Evolutionary conservation across 2,329 filamentous ascomycete species (phyloP).

Genomic region (Sporothrix variecibatus): DNA sequence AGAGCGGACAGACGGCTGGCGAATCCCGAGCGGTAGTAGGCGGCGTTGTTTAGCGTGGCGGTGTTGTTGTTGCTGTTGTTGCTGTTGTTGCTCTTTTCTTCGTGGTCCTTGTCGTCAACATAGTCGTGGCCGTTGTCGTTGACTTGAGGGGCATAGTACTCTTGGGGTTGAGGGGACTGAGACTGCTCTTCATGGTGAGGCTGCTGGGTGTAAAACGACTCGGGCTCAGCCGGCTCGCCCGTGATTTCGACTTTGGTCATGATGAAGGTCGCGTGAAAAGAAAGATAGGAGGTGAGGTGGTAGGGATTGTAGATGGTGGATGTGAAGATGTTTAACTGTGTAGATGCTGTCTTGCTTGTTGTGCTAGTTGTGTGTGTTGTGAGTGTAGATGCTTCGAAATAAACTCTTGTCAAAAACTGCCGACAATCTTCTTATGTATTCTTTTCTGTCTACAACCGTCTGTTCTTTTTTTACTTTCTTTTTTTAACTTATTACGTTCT

Average conservation of each 20-base stretch:
- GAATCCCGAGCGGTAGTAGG: constrained; percentile 28
- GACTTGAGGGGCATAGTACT: background rate
- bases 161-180: background rate
- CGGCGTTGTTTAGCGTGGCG: background rate
- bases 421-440: background rate
- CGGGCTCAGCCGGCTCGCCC: constrained; percentile 8
- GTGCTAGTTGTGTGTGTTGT: background rate
- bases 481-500: background rate
- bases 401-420: background rate
- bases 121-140: background rate
- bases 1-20: constrained; percentile 38
- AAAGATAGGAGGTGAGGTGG: too few species aligned
- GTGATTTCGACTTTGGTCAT: constrained; percentile 10
- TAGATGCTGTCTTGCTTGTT: background rate
- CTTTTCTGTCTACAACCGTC: background rate
- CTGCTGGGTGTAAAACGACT: constrained; percentile 21
- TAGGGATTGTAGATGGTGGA: background rate
- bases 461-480: background rate
- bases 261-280: background rate
- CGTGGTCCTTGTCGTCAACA: background rate
- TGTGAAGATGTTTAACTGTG: background rate
- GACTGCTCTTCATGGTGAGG: background rate
- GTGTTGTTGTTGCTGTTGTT: background rate
- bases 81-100: background rate
- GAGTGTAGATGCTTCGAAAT: background rate